Base-by-base conservation (phyloP, 306 rosid genomes). In the Prosopis cineraria region DNA sequence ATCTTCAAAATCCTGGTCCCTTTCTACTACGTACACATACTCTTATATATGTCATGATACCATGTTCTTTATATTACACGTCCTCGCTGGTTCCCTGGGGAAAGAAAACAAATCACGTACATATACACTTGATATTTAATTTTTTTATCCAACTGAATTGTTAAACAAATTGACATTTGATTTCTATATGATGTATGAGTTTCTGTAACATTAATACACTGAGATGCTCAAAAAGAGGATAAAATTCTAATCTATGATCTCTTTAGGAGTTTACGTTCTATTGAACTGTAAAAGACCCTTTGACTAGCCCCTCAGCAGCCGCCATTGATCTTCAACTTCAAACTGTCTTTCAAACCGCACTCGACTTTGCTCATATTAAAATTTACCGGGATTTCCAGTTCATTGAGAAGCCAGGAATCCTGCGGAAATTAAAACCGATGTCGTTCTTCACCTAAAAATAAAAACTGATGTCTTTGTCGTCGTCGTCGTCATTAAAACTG, bases 51-150 rank as follows among this genome's bases (percentile, higher is more conserved):
- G 16, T 78, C 40, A 41, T 66, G 41, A 55, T 72, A 53, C 14
- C 71, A 3, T n/a, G 36, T 68, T 68, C 84, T 65, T 74, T 31
- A 67, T 64, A 71, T 52, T 37, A 37, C 29, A 36, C 16, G 55
- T 10, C 53, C 30, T 53, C 1, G n/a, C 53, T 2, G 13, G 20
- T 7, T 10, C 22, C 22, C 11, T n/a, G n/a, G n/a, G n/a, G n/a
- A 19, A 34, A 33, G 1, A 3, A 34, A n/a, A n/a, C 45, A 17
- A 19, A 34, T 20, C 17, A 2, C 11, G 2, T 62, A 16, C 3
- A 11, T 17, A 19, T 48, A 16, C 19, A 19, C 10, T 0, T 19
- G 56, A 48, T 7, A 6, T 30, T 0, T 52, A 25, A 25, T 1
- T 25, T 25, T 56, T 25, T 56, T 56, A 56, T 25, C 64, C 64